Base-by-base conservation (phyloP, 345 rosid genomes). In the Corymbia maculata region DNA sequence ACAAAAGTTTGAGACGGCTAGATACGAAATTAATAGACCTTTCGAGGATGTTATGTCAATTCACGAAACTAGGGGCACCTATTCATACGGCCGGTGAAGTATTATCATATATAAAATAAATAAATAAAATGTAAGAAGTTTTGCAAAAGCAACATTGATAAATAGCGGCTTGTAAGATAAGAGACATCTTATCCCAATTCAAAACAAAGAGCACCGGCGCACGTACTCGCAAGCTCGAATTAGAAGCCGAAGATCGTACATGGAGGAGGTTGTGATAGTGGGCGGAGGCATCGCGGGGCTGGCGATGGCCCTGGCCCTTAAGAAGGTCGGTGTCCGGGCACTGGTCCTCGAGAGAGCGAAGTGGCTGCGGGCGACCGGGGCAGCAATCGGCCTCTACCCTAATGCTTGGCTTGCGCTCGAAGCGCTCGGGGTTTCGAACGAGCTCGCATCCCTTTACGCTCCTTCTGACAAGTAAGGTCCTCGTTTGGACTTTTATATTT, bases 341-440 rank as follows among this genome's bases (percentile, higher is more conserved):
- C 52, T 51, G 13, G 52, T 51, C 52, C 52, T 51, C 52, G 52
- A 51, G 52, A 51, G 52, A 51, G 8, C 13, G 13, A 51, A 51
- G 52, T 13, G 24, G 64, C 90, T 91, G 7, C 80, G 93, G 79
- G 52, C 91, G 87, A 85, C 91, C 11, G 94, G 93, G 2, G 84
- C 93, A 3, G 92, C 92, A 22, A 36, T 93, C 36, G 52, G 52
- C 9, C 52, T 51, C 52, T 51, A 51, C 52, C 12, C 52, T 51
- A 92, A 92, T 82, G 95, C 91, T 9, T 93, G 93, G 93, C 87
- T 90, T 13, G 93, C 94, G 24, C 93, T 94, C 24, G 94, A 94
- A 42, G 89, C 89, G 28, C 93, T 94, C 30, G 92, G 94, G 5
- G 91, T 93, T 64, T 87, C 92, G 36, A 90, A 91, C 82, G 91